Conservation (phyloP, 352 stramenopile genomes). For the Phytopythium montanum region DNA sequence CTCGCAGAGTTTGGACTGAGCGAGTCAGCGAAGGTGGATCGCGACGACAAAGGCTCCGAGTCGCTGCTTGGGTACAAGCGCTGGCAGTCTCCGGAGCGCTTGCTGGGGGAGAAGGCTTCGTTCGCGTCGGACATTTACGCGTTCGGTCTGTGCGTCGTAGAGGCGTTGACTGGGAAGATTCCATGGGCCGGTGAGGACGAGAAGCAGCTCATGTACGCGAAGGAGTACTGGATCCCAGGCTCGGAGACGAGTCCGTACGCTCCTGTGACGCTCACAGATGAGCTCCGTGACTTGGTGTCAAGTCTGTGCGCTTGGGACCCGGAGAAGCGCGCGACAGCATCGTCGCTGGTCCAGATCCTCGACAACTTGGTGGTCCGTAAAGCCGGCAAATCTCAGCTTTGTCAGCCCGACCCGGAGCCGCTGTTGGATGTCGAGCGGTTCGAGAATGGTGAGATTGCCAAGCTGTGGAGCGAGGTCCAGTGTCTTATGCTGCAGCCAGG, state of each 20-base stretch:
- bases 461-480: background rate
- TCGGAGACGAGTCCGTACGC: background rate
- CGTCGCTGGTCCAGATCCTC: background rate
- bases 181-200: background rate
- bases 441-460: background rate
- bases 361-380: background rate
- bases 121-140: slow-evolving; percentile 11
- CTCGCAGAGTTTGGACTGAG: slow-evolving; percentile 24
- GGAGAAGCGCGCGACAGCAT: background rate
- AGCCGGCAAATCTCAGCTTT: background rate
- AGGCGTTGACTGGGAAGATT: background rate
- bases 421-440: background rate
- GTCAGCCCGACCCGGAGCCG: background rate
- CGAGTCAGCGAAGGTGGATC: too few relatives aligned
- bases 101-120: slow-evolving; percentile 7
- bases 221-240: background rate
- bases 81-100: slow-evolving; percentile 26
- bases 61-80: background rate
- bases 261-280: background rate
- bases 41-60: too few relatives aligned
- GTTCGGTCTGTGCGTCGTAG: slow-evolving; percentile 9
- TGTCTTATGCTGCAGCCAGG: background rate
- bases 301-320: background rate
- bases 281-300: background rate
- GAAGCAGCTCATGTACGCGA: background rate